Conservation (phyloP, 305 asterid genomes). For the Caryopteris hybrid region DNA sequence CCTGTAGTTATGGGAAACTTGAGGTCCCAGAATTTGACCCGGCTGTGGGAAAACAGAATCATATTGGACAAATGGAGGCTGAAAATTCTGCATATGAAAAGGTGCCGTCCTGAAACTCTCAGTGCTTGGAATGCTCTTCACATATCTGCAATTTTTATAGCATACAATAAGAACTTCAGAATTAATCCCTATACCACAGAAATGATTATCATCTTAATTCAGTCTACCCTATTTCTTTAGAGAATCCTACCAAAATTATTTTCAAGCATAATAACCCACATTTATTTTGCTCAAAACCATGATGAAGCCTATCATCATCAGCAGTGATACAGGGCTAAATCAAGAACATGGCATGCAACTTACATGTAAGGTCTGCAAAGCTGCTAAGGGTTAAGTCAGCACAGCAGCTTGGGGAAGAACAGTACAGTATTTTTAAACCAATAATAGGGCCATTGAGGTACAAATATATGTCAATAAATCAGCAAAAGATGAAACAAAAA, state of each 20-base stretch:
- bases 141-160: slow-evolving; percentile 47
- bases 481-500: not conserved
- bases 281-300: not conserved
- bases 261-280: not conserved
- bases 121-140: slow-evolving; percentile 42
- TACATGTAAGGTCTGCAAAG: not conserved
- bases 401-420: not conserved
- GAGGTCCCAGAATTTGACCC: slow-evolving; percentile 42
- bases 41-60: slow-evolving; percentile 60
- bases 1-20: slow-evolving; percentile 57
- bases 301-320: not conserved
- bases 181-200: not conserved
- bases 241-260: not conserved
- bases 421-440: not conserved
- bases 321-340: not conserved
- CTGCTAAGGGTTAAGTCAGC: not conserved
- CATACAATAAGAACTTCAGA: not conserved
- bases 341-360: not conserved
- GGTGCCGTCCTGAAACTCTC: slow-evolving; percentile 52
- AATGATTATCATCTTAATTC: not conserved
- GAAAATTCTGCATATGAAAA: slow-evolving; percentile 49
- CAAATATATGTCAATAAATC: not conserved
- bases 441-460: not conserved
- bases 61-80: slow-evolving; percentile 59
- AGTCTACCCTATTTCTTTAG: not conserved